Conservation (phyloP, 2,329 filamentous ascomycete genomes). For the Tolypocladium paradoxum region DNA sequence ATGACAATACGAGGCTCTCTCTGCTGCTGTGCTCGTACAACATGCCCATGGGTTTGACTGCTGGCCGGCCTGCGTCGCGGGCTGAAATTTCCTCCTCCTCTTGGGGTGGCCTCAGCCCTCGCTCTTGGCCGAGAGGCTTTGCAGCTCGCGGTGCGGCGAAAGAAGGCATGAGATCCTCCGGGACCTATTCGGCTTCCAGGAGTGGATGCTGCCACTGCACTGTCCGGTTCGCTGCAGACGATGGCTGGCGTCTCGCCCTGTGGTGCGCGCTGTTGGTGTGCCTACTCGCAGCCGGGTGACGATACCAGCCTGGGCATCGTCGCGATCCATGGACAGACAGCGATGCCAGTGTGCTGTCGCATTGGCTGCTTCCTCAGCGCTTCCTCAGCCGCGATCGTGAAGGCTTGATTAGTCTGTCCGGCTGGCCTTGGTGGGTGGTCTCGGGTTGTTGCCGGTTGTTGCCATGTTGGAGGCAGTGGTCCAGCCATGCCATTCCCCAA, state of each 20-base stretch:
- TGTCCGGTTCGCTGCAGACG: background rate
- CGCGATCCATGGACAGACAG: background rate
- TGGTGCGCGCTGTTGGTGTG: background rate
- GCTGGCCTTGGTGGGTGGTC: background rate
- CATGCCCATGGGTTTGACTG: background rate
- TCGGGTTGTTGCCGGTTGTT: background rate
- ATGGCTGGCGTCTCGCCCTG: background rate
- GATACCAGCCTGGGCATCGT: background rate
- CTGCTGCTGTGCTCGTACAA: background rate
- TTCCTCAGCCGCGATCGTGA: background rate
- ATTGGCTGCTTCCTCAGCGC: background rate
- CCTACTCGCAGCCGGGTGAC: background rate
- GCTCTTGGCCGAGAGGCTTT: background rate
- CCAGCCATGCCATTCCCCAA: too few species aligned
- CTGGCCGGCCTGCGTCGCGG: background rate
- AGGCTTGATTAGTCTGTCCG: background rate
- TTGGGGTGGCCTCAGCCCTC: background rate
- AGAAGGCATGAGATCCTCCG: background rate
- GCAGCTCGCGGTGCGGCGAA: background rate
- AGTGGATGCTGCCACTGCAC: background rate
- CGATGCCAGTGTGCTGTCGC: background rate
- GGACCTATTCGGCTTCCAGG: background rate
- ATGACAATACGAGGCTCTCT: background rate
- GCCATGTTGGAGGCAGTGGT: too few species aligned
- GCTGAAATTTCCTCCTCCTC: background rate